These are phyloP conservation scores for Hypoxylon perforatum DNA, from an alignment of 495 filamentous ascomycete species.

Conservation along the genomic window DNA sequence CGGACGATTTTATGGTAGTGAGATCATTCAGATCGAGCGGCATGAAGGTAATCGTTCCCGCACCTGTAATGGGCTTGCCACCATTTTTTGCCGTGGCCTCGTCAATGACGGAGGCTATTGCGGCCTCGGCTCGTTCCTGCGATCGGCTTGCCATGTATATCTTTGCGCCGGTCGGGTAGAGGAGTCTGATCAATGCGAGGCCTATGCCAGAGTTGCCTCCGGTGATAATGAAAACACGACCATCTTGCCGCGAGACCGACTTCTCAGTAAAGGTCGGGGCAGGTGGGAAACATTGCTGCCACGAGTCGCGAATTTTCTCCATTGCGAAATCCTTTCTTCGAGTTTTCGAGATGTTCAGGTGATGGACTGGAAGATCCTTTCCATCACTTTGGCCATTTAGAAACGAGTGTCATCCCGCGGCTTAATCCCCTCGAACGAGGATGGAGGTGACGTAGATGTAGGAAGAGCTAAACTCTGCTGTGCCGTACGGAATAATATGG, in stretches of 20 bases:
- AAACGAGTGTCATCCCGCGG: no score
- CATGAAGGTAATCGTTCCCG: constrained; percentile 26
- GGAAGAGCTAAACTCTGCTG: no score
- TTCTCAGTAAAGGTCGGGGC: constrained; percentile 4
- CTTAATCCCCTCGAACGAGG: no score
- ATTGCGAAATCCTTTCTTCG: neutral
- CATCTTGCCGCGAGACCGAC: neutral
- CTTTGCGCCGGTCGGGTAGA: constrained; percentile 45
- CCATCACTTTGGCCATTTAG: no score
- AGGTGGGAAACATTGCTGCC: constrained; percentile 1
- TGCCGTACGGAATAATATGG: no score
- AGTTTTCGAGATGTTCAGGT: no score
- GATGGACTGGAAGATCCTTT: no score
- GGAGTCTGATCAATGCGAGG: constrained; percentile 44
- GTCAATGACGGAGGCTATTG: neutral
- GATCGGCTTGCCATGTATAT: constrained; percentile 45
- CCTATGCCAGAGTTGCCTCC: constrained; percentile 49
- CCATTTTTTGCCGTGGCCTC: neutral
- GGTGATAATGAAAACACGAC: constrained; percentile 41
- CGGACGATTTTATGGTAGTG: constrained; percentile 58
- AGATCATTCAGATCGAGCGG: constrained; percentile 61
- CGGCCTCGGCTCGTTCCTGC: constrained; percentile 1
- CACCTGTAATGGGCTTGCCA: neutral
- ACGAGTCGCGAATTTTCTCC: neutral
- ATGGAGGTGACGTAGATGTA: no score